These are phyloP conservation scores for Terana coerulea DNA, from an alignment of 768 basidiomycete genomes.

Conservation along the genomic window DNA sequence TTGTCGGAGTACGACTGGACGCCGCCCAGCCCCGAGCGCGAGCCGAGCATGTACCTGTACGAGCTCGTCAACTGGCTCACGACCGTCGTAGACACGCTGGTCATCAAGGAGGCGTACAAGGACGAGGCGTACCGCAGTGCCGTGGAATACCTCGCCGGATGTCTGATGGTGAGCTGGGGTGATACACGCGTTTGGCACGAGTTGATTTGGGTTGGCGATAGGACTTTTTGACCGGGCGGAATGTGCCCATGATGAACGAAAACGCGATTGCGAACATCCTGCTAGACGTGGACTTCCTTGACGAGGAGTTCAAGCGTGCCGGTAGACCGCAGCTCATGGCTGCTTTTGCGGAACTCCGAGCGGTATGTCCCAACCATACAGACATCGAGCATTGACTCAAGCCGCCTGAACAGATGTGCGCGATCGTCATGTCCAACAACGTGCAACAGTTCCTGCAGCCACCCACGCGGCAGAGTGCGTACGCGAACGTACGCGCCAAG, in stretches of 20 bases:
- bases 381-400: not conserved
- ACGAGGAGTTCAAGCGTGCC: slow-evolving; percentile 77
- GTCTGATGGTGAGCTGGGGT: slow-evolving; percentile 72
- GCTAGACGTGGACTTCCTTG: slow-evolving; percentile 84
- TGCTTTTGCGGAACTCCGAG: slow-evolving; percentile 76
- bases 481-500: slow-evolving; percentile 63
- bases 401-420: slow-evolving; percentile 47
- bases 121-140: slow-evolving; percentile 88
- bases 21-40: slow-evolving; percentile 61
- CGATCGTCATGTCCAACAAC: slow-evolving; percentile 67
- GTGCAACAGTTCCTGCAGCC: slow-evolving; percentile 81
- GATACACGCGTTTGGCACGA: not conserved
- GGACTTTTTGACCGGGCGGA: slow-evolving; percentile 76
- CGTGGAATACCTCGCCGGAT: slow-evolving; percentile 81
- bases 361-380: slow-evolving; percentile 43
- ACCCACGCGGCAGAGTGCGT: slow-evolving; percentile 61
- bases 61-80: slow-evolving; percentile 96
- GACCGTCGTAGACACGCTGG: slow-evolving; percentile 89
- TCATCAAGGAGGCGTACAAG: slow-evolving; percentile 81
- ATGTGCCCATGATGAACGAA: slow-evolving; percentile 80
- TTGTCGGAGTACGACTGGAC: slow-evolving; percentile 96
- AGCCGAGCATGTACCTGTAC: slow-evolving; percentile 91
- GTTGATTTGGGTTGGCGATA: slow-evolving; percentile 27
- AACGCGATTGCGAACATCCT: slow-evolving; percentile 83
- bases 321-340: slow-evolving; percentile 66